Evolutionary conservation across 1,284 basidiomycete genomes (phyloP).

Genomic region (Coniferiporia sulphurascens): DNA sequence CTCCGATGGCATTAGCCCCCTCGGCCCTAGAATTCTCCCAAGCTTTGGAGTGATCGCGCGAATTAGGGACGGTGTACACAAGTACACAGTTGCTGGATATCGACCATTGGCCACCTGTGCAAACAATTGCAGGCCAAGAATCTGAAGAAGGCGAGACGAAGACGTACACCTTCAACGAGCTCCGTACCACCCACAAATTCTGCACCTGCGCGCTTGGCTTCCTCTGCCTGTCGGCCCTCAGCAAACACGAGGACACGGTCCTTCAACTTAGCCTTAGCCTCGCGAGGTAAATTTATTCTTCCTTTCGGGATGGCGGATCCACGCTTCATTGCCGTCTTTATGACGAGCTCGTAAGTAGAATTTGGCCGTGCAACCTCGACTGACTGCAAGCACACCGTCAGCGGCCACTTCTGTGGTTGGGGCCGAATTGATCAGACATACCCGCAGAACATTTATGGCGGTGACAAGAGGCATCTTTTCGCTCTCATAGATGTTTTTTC

Average conservation of each 20-base stretch:
- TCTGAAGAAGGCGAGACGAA: slow-evolving; percentile 5
- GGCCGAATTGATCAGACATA: slow-evolving; percentile 32
- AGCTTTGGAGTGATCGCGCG: slow-evolving; percentile 75
- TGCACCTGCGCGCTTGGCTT: slow-evolving; percentile 78
- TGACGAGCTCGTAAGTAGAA: slow-evolving; percentile 73
- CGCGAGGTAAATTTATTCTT: slow-evolving; percentile 62
- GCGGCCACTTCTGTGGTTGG: background rate
- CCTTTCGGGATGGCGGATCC: slow-evolving; percentile 80
- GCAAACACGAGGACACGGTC: slow-evolving; percentile 86
- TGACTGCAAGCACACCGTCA: slow-evolving; percentile 43
- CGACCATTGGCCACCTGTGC: slow-evolving; percentile 60
- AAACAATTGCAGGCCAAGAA: slow-evolving; percentile 1
- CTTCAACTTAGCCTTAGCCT: slow-evolving; percentile 66
- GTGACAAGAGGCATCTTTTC: slow-evolving; percentile 61
- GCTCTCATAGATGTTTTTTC: slow-evolving; percentile 44
- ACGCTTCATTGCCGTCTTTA: slow-evolving; percentile 73
- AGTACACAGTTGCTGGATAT: slow-evolving; percentile 74
- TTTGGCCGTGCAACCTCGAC: slow-evolving; percentile 73
- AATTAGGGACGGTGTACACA: slow-evolving; percentile 81
- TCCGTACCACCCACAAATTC: slow-evolving; percentile 84
- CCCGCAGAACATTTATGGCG: slow-evolving; percentile 65
- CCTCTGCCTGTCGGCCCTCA: slow-evolving; percentile 70
- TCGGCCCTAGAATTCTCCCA: slow-evolving; percentile 87
- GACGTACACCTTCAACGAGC: slow-evolving; percentile 71
- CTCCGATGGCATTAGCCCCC: slow-evolving; percentile 93